Evolutionary conservation across 1,284 basidiomycete species (phyloP), one percentile per base, ranked within the genome.

Genomic region (Microbotryomycetes sp.): DNA sequence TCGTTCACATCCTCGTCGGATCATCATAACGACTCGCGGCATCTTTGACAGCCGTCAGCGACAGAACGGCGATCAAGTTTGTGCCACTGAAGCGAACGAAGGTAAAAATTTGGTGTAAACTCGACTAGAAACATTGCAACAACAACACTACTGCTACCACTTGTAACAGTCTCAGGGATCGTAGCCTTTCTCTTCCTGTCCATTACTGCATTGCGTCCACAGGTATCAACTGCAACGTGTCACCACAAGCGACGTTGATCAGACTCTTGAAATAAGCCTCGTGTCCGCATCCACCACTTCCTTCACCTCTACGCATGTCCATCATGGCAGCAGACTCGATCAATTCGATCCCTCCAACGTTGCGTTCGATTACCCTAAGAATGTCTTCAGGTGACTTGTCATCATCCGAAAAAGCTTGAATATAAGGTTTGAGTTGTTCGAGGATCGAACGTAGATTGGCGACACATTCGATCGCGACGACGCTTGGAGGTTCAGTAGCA

Each of bases 311-410:
- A 6, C 64, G 52, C 57, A 69, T 49, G 46, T 69, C 67, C 24
- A 68, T 71, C 55, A 73, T 61, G 18, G 71, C 70, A 26, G 55
- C 61, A 26, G 64, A 65, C 56, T 73, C 72, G 35, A 71, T 61
- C 54, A 73, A 47, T 13, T 70, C 71, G 24, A 73, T 59, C 13
- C 59, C 60, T 15, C 60, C 64, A 30, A 72, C 45, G 21, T 68
- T 59, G 6, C 30, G 16, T 50, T 70, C 63, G 45, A 73, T 65
- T 27, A 72, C 59, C 3, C 11, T 29, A 13, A 73, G 52, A 16
- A 73, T 47, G 58, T 24, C 29, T n/a, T 52, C 50, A 3, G 50
- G 50, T n/a, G 50, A 52, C 11, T 23, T 11, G 18, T 21, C 21
- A 2, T n/a, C 24, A 27, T 52, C 24, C 28, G 24, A n/a, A 29